Conservation (phyloP, 2,329 filamentous ascomycete species). For the Immersiporthe knoxdaviesiana region DNA sequence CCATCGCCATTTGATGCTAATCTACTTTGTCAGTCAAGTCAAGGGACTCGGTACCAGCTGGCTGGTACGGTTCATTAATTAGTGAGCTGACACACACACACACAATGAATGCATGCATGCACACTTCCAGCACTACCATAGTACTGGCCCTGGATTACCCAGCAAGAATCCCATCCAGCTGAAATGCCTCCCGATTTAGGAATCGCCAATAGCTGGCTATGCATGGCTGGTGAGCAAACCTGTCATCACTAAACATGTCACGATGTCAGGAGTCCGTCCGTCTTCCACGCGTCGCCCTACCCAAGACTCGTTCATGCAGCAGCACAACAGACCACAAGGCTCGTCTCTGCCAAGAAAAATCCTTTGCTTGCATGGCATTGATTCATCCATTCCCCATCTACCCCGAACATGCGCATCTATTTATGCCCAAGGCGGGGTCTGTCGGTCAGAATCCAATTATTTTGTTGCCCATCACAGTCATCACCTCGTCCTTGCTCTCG, state of each 20-base stretch:
- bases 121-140: neutral
- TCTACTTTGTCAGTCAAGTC: neutral
- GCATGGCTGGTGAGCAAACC: neutral
- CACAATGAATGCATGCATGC: neutral
- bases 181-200: neutral
- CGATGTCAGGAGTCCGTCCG: neutral
- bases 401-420: neutral
- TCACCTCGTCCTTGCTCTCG: neutral
- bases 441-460: neutral
- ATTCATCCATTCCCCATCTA: neutral
- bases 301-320: neutral
- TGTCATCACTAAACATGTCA: neutral
- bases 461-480: neutral
- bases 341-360: no score
- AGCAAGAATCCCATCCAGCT: neutral
- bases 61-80: slow-evolving; percentile 1
- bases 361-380: neutral
- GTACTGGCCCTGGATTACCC: neutral
- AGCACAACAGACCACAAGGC: neutral
- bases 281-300: neutral
- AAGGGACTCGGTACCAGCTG: slow-evolving; percentile 4
- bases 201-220: neutral
- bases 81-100: neutral
- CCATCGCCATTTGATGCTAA: neutral
- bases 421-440: neutral